Evolutionary conservation across 1,139 yeast species (phyloP).

Genomic region (Yamadazyma siamensis): DNA sequence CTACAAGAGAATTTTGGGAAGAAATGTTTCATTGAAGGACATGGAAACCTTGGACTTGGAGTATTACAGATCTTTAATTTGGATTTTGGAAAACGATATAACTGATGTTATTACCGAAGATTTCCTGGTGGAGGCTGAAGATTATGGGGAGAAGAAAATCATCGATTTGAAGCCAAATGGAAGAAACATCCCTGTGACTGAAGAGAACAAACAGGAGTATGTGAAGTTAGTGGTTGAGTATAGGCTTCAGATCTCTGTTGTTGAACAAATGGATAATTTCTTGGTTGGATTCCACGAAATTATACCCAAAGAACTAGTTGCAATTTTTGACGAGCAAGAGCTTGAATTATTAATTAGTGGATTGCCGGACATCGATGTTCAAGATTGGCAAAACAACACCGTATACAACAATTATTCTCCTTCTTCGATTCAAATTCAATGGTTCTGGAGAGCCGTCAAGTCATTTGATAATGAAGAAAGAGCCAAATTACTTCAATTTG

Average conservation of each 20-base stretch:
- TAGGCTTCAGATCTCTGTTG: conserved; percentile 76
- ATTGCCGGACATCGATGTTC: conserved; percentile 91
- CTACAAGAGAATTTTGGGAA: conserved; percentile 80
- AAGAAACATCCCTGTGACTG: conserved; percentile 80
- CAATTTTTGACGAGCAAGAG: conserved; percentile 94
- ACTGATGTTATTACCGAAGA: conserved; percentile 97
- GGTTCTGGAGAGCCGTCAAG: conserved; percentile 98
- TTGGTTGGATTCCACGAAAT: conserved; percentile 87
- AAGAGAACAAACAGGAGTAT: conserved; percentile 86
- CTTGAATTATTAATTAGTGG: conserved; percentile 90
- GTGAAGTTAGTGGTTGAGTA: conserved; percentile 85
- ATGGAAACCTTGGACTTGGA: conserved; percentile 94
- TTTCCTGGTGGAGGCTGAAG: conserved; percentile 90
- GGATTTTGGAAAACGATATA: conserved; percentile 97
- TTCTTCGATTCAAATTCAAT: conserved; percentile 83
- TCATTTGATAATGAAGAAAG: conserved; percentile 93
- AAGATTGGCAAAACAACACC: conserved; percentile 91
- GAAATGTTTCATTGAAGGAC: conserved; percentile 81
- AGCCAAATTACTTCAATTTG: conserved; percentile 90
- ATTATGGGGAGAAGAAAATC: conserved; percentile 83
- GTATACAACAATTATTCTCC: conserved; percentile 80
- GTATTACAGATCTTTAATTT: conserved; percentile 83
- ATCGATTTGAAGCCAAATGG: conserved; percentile 84
- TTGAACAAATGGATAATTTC: conserved; percentile 85
- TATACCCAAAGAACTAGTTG: conserved; percentile 80